phyloP scores from a whole-genome alignment of 163 green algal species.

The Picocystis sp. region DNA sequence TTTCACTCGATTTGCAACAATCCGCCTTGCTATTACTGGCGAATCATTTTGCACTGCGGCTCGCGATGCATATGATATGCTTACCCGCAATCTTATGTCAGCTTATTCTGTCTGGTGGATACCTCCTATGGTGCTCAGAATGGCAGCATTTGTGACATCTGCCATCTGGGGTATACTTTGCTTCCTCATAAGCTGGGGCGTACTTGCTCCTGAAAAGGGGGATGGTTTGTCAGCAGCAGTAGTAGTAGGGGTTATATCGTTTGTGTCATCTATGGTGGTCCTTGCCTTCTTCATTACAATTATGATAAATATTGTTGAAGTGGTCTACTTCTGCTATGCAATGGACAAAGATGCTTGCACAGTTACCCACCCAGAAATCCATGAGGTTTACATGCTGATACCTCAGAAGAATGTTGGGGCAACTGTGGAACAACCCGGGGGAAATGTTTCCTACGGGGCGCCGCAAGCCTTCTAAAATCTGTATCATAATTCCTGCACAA shows the following conservation, averaged over 20 bases:
- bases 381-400: slow-evolving; percentile 18
- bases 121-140: slow-evolving; percentile 23
- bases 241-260: slow-evolving; percentile 21
- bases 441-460: slow-evolving; percentile 17
- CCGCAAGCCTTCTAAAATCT: no score
- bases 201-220: neutral
- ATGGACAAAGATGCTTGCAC: slow-evolving; percentile 33
- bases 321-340: slow-evolving; percentile 45
- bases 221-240: slow-evolving; percentile 2
- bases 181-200: slow-evolving; percentile 17
- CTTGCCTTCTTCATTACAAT: slow-evolving; percentile 28
- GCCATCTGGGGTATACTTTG: slow-evolving; percentile 18
- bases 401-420: slow-evolving; percentile 13
- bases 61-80: slow-evolving; percentile 25
- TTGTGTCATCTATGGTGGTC: slow-evolving; percentile 28
- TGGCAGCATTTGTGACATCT: slow-evolving; percentile 15
- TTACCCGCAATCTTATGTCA: slow-evolving; percentile 37
- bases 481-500: no score
- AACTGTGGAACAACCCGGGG: slow-evolving; percentile 28
- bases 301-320: slow-evolving; percentile 40
- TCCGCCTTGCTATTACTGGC: slow-evolving; percentile 34
- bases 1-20: slow-evolving; percentile 38
- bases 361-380: slow-evolving; percentile 28
- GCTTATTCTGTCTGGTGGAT: slow-evolving; percentile 26
- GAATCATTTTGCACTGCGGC: slow-evolving; percentile 28